Percentiles rank a stretch among this genome's conserved stretches.
Conservation (phyloP, 495 filamentous ascomycete species). For the Aspergillus asperescens region DNA sequence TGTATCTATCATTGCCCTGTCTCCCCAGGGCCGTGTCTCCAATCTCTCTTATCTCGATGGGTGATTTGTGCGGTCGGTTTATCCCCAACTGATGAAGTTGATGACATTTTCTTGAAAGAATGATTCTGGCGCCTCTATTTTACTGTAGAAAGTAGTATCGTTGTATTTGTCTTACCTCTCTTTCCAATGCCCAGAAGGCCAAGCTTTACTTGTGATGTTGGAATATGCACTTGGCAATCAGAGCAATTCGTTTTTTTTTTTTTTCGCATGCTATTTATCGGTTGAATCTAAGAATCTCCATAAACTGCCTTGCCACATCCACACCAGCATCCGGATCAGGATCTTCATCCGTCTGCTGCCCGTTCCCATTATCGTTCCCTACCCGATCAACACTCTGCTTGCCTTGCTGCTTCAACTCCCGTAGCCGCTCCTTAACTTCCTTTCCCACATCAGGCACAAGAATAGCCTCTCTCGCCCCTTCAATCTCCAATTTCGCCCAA, state of each 20-base stretch:
- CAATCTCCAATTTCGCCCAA: conserved; percentile 33
- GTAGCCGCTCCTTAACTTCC: conserved; percentile 34
- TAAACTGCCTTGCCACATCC: conserved; percentile 45
- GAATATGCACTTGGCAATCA: background rate
- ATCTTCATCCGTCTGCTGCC: conserved; percentile 24
- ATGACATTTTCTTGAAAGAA: background rate
- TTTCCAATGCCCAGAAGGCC: no score
- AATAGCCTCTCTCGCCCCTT: conserved; percentile 38
- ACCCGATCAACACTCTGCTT: background rate
- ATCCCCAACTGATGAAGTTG: background rate
- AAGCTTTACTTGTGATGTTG: no score
- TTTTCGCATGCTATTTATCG: conserved; percentile 26
- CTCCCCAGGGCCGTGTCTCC: background rate
- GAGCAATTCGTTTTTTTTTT: background rate
- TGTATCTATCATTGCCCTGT: background rate
- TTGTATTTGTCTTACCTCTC: no score
- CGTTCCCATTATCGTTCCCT: background rate
- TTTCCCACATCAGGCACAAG: conserved; percentile 39
- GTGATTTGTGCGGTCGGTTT: background rate
- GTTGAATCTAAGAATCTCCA: conserved; percentile 46
- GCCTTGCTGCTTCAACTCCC: conserved; percentile 15
- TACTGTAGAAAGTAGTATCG: no score
- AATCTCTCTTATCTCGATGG: background rate
- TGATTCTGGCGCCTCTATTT: no score
- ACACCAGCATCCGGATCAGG: conserved; percentile 36